Evolutionary conservation across 2,329 filamentous ascomycete species (phyloP).

Genomic region (Aspergillus ochraceoroseus): DNA sequence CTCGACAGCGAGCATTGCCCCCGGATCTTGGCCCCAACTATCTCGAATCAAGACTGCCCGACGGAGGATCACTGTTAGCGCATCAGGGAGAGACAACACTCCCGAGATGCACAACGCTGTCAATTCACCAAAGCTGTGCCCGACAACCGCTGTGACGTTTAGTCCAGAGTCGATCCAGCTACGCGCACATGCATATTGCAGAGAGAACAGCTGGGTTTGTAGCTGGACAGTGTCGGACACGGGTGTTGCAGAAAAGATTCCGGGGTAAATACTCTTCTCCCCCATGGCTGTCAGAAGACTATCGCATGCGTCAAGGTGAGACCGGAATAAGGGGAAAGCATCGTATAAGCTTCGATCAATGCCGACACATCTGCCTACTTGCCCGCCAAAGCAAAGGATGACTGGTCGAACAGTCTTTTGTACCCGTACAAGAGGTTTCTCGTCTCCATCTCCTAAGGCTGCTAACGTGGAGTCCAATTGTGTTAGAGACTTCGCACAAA

Average conservation of each 20-base stretch:
- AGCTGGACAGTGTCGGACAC: constrained; percentile 22
- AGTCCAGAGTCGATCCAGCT: constrained; percentile 40
- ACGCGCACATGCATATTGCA: constrained; percentile 38
- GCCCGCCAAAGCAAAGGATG: constrained; percentile 41
- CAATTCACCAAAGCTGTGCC: constrained; percentile 39
- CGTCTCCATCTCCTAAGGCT: constrained; percentile 2
- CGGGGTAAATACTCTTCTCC: constrained; percentile 24
- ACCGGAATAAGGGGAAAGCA: constrained; percentile 23
- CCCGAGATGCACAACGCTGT: constrained; percentile 35
- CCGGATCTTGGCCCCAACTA: constrained; percentile 31
- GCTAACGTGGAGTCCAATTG: constrained; percentile 12
- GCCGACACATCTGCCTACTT: constrained; percentile 27
- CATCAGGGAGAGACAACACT: constrained; percentile 28
- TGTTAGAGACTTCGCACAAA: constrained; percentile 12
- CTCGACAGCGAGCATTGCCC: constrained; percentile 35
- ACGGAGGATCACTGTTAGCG: constrained; percentile 27
- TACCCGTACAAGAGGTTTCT: background rate
- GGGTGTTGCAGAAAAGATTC: constrained; percentile 21
- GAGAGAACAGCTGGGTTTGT: constrained; percentile 37
- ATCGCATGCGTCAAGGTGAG: constrained; percentile 37
- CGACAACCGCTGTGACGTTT: constrained; percentile 31
- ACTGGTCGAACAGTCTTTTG: constrained; percentile 18
- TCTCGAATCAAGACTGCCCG: constrained; percentile 32
- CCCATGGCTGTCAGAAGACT: constrained; percentile 24
- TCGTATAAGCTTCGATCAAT: constrained; percentile 28